A percentile compares a stretch with the other conserved stretches of the same genome.
These are phyloP conservation scores for Tetrapisispora pingtungensis DNA, from an alignment of 805 yeast genomes.

Conservation along the genomic window DNA sequence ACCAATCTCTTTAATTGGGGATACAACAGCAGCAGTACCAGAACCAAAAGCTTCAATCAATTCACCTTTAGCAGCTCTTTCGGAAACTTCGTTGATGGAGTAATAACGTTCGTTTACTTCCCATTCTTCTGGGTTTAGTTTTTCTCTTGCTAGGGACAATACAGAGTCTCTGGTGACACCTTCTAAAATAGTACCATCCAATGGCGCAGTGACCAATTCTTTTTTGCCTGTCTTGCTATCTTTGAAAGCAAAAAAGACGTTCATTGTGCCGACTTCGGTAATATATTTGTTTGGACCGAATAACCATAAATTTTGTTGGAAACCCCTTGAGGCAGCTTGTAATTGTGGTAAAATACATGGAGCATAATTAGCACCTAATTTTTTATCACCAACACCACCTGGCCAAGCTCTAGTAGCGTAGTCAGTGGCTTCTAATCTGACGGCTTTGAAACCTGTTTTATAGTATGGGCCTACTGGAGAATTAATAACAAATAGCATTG, in stretches of 20 bases:
- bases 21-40: slow-evolving; percentile 96
- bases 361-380: slow-evolving; percentile 95
- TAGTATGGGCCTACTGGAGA: slow-evolving; percentile 97
- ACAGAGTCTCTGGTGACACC: slow-evolving; percentile 94
- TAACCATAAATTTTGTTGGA: slow-evolving; percentile 92
- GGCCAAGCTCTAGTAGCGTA: slow-evolving; percentile 98
- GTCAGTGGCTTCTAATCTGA: slow-evolving; percentile 85
- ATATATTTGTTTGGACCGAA: slow-evolving; percentile 79
- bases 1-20: slow-evolving; percentile 82
- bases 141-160: slow-evolving; percentile 62
- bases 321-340: slow-evolving; percentile 82
- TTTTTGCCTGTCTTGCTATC: slow-evolving; percentile 63
- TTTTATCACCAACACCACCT: slow-evolving; percentile 92
- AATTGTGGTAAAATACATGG: slow-evolving; percentile 86
- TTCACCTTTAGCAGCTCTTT: slow-evolving; percentile 67
- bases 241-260: slow-evolving; percentile 77
- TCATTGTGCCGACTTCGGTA: slow-evolving; percentile 98
- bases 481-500: slow-evolving; percentile 74
- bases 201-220: slow-evolving; percentile 90
- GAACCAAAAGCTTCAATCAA: slow-evolving; percentile 91
- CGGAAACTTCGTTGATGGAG: slow-evolving; percentile 70
- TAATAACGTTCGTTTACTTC: slow-evolving; percentile 69
- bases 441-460: slow-evolving; percentile 94
- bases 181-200: slow-evolving; percentile 92
- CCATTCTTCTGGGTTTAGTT: slow-evolving; percentile 70